Evolutionary conservation across 192 early-diverging fungal species (phyloP).

Genomic region (Coemansia sp.): DNA sequence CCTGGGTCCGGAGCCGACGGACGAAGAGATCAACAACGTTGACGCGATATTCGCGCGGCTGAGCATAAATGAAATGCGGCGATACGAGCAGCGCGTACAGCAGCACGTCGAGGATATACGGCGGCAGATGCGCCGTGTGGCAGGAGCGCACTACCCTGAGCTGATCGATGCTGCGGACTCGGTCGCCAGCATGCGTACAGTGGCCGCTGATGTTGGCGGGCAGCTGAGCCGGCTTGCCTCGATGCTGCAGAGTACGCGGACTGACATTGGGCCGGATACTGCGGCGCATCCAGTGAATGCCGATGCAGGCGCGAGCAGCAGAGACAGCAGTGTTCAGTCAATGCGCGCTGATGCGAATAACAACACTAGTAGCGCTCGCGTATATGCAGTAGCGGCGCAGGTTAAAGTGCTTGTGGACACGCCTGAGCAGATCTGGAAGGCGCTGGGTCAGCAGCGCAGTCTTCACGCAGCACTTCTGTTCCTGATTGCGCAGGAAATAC

Average conservation of each 20-base stretch:
- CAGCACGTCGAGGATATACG: conserved; percentile 21
- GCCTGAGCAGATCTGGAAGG: conserved; percentile 45
- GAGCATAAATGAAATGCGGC: conserved; percentile 39
- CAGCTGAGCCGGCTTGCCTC: conserved; percentile 11
- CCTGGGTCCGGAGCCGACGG: background rate
- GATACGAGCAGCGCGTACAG: conserved; percentile 29
- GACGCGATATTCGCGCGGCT: conserved; percentile 24
- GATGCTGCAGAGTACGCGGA: conserved; percentile 16
- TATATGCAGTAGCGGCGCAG: conserved; percentile 44
- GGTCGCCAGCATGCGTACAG: conserved; percentile 33
- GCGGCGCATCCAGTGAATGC: no score
- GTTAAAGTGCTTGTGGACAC: conserved; percentile 48
- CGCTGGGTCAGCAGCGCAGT: conserved; percentile 23
- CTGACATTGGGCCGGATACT: no score
- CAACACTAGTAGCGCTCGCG: conserved; percentile 3
- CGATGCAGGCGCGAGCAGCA: no score
- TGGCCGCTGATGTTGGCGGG: conserved; percentile 16
- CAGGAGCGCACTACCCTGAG: conserved; percentile 37
- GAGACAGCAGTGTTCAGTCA: no score
- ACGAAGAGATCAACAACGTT: conserved; percentile 8
- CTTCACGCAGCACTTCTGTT: conserved; percentile 44
- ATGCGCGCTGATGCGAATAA: no score
- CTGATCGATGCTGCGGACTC: conserved; percentile 45
- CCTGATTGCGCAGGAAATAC: conserved; percentile 35
- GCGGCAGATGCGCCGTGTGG: conserved; percentile 30